Base-by-base conservation (phyloP, 2,329 filamentous ascomycete genomes). In the Alternaria sp. region DNA sequence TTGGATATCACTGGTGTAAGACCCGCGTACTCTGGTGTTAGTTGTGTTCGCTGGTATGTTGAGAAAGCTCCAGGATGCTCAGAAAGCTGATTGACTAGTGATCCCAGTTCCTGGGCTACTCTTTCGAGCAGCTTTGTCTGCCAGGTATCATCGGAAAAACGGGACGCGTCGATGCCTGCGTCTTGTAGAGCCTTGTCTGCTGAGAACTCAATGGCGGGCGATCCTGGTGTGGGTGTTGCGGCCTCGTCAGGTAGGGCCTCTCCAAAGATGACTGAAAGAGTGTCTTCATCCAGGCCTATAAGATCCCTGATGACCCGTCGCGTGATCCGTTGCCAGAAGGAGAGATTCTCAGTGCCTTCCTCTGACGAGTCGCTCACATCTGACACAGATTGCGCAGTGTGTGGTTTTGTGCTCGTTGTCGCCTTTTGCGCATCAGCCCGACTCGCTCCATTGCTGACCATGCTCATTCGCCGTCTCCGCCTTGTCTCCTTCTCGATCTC, bases 41-140 rank as follows among this genome's bases (percentile, higher is more conserved):
- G 74, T 62, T 79, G 74, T 52, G 90, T 81, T 58, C 86, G 86
- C 22, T 87, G 82, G 74, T 96, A 97, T 0, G 92, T 92, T 14
- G 89, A 91, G 76, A 98, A 98, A 1, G 94, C 93, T 2, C 93
- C 92, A 0, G 94, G 93, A 65, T 97, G 91, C 61, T 92, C 91
- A 28, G 92, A 92, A 49, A 98, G 83, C 65, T 94, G 92, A 74
- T 92, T 88, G 27, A 97, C 90, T 14, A 97, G 83, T 32, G 92
- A 82, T 10, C 94, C 94, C 5, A 99, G 86, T 80, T 99, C 95
- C 54, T 88, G 89, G 3, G 95, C 92, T 65, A 99, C 90, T 57
- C 90, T 88, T 71, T 97, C 91, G 3, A 99, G 84, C 20, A 97
- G 85, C 59, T 89, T 89, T 49, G 91, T 83, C 75, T 97, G 90